phyloP scores from a whole-genome alignment of 106 monocot genomes.

The Apostasia shenzhenica region DNA sequence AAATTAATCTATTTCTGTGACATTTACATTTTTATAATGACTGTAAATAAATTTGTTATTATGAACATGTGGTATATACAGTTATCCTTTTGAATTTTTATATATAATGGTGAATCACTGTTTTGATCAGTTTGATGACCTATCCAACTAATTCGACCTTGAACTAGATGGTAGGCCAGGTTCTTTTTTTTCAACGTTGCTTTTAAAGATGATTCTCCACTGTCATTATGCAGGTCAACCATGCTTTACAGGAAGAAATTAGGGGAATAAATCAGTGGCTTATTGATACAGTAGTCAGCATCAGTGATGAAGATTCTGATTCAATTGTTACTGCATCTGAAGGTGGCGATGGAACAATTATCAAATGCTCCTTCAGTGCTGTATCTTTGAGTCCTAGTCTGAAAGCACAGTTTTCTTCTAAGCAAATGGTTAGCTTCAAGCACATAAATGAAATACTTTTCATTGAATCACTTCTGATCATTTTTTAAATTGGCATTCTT shows the following conservation, averaged over 20 bases:
- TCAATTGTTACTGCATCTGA: conserved; percentile 30
- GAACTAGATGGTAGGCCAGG: no score
- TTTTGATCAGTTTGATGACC: no score
- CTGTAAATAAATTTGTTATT: no score
- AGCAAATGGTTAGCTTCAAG: conserved; percentile 37
- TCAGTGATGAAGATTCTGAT: conserved; percentile 48
- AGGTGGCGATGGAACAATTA: conserved; percentile 42
- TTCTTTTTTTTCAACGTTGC: no score
- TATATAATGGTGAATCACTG: no score
- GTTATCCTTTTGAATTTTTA: no score
- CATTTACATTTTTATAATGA: no score
- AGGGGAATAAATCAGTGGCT: conserved; percentile 57
- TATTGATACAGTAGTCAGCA: conserved; percentile 58
- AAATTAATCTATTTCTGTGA: no score
- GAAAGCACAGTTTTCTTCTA: conserved; percentile 46
- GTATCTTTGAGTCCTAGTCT: conserved; percentile 57
- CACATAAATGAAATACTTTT: not conserved
- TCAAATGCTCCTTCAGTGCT: conserved; percentile 51
- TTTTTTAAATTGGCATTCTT: not conserved
- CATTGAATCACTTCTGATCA: not conserved
- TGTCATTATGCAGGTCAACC: conserved; percentile 36
- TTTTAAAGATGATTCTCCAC: no score
- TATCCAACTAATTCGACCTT: no score
- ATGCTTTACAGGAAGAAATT: conserved; percentile 60
- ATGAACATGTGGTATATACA: no score